Conservation (phyloP, 192 early-diverging fungal genomes). For the Coemansia sp. region DNA sequence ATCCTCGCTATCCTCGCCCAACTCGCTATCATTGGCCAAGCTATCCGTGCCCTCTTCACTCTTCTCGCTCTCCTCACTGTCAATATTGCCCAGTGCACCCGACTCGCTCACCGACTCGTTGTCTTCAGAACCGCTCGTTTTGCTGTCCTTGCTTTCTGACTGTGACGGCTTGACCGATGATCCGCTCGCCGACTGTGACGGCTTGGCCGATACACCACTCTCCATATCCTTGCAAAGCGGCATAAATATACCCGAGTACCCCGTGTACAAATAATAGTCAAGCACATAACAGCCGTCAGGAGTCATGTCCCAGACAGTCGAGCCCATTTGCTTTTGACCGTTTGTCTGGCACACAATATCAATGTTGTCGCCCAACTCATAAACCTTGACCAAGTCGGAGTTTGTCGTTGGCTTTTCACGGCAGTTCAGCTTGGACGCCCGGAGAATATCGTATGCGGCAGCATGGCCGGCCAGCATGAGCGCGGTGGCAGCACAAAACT, state of each 20-base stretch:
- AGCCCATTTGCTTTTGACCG: constrained; percentile 30
- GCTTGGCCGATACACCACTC: not conserved
- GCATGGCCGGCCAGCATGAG: constrained; percentile 21
- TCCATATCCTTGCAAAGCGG: constrained; percentile 11
- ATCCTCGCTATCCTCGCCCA: not conserved
- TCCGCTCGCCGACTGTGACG: not conserved
- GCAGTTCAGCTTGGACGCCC: constrained; percentile 44
- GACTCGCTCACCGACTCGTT: not conserved
- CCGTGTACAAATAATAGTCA: constrained; percentile 50
- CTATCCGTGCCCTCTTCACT: not conserved
- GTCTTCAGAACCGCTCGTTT: not conserved
- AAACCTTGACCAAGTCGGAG: constrained; percentile 29
- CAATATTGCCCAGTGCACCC: not conserved
- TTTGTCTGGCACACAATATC: constrained; percentile 42
- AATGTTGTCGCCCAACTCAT: constrained; percentile 37
- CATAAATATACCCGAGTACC: constrained; percentile 20
- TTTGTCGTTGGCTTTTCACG: constrained; percentile 34
- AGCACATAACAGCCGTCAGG: constrained; percentile 50
- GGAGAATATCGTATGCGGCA: constrained; percentile 31
- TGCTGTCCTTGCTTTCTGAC: not conserved
- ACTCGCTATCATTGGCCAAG: not conserved
- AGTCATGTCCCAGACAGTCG: constrained; percentile 46
- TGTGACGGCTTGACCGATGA: not conserved
- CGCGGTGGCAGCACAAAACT: constrained; percentile 5
- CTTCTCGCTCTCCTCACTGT: not conserved